phyloP scores from a whole-genome alignment of 2,329 filamentous ascomycete species.

The Colletotrichum coccodes region DNA sequence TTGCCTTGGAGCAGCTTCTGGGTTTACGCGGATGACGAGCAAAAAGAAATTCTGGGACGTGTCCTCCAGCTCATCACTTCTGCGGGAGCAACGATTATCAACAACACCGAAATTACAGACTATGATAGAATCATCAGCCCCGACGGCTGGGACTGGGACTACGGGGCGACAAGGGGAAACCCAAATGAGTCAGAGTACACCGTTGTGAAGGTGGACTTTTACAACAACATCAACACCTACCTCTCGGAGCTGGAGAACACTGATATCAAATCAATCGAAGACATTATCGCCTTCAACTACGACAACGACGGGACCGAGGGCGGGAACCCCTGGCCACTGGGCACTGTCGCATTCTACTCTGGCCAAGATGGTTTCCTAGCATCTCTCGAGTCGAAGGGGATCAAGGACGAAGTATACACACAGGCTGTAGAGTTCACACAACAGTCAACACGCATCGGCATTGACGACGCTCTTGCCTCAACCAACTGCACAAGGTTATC shows the following conservation, averaged over 20 bases:
- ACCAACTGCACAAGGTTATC: constrained; percentile 56
- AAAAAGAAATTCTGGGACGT: constrained; percentile 62
- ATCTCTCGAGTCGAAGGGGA: constrained; percentile 68
- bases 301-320: constrained; percentile 75
- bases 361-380: constrained; percentile 79
- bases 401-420: constrained; percentile 72
- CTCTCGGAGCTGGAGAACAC: constrained; percentile 72
- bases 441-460: constrained; percentile 70
- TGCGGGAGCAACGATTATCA: constrained; percentile 75
- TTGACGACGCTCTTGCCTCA: constrained; percentile 72
- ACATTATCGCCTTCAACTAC: constrained; percentile 73
- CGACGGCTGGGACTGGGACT: constrained; percentile 80
- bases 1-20: constrained; percentile 80
- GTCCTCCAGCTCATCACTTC: constrained; percentile 63
- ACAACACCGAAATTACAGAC: constrained; percentile 74
- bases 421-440: constrained; percentile 72
- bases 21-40: constrained; percentile 66
- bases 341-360: constrained; percentile 71
- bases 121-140: constrained; percentile 71
- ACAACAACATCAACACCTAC: constrained; percentile 70
- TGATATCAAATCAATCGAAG: constrained; percentile 66
- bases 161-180: constrained; percentile 66
- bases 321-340: constrained; percentile 64
- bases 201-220: constrained; percentile 77
- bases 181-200: constrained; percentile 81